phyloP scores from a whole-genome alignment of 805 yeast genomes.

The Candida alai region DNA sequence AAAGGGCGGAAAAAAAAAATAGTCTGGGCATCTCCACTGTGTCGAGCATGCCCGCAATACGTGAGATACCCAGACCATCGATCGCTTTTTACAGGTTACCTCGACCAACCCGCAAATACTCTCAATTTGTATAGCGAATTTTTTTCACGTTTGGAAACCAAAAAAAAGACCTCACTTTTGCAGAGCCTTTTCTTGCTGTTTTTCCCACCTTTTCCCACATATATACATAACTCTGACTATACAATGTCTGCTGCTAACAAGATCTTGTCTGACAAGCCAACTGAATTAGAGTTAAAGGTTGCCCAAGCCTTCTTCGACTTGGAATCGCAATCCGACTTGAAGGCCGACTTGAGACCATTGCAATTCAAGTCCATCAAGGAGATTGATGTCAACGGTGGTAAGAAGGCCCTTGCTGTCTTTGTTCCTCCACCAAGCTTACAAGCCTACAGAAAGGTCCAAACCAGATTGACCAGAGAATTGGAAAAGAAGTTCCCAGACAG shows the following conservation, averaged over 20 bases:
- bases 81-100: constrained; percentile 8
- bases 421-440: constrained; percentile 94
- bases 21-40: too few species aligned
- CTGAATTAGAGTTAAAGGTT: constrained; percentile 98
- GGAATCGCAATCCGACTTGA: constrained; percentile 94
- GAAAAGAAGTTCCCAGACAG: constrained; percentile 99
- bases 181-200: constrained; percentile 4
- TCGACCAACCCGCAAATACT: constrained; percentile 7
- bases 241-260: constrained; percentile 93
- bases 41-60: too few species aligned
- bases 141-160: constrained; percentile 5
- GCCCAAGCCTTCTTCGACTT: constrained; percentile 98
- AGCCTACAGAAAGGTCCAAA: constrained; percentile 96
- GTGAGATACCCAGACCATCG: too few species aligned
- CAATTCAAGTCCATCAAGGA: constrained; percentile 98
- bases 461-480: constrained; percentile 96
- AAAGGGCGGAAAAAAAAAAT: too few species aligned
- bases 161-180: constrained; percentile 8
- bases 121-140: constrained; percentile 10
- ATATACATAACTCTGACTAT: constrained; percentile 1
- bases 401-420: constrained; percentile 96
- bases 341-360: constrained; percentile 96
- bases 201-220: constrained; percentile 1
- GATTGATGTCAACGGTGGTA: constrained; percentile 97
- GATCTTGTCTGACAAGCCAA: constrained; percentile 91